A percentile compares a stretch with the other conserved stretches of the same genome.
These are phyloP conservation scores for Starmerella vaccinii DNA, from an alignment of 805 yeast species.

Conservation along the genomic window DNA sequence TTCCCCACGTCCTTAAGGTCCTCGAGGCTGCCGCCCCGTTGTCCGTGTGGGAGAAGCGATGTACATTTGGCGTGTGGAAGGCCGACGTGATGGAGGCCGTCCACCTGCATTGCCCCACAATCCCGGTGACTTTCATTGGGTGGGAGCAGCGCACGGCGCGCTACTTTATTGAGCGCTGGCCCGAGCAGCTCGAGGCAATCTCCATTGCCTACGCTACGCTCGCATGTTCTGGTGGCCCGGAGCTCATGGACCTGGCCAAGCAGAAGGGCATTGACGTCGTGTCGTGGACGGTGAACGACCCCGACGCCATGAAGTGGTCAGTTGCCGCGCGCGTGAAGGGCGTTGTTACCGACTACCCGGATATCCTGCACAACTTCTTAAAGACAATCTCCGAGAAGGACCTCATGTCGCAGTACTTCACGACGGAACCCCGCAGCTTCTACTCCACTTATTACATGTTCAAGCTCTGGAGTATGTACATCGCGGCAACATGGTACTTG, in stretches of 20 bases:
- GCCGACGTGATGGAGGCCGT: slow-evolving; percentile 39
- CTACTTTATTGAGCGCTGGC: slow-evolving; percentile 30
- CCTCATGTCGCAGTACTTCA: slow-evolving; percentile 24
- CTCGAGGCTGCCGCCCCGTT: slow-evolving; percentile 35
- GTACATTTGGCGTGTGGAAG: slow-evolving; percentile 47
- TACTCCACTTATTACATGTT: slow-evolving; percentile 19
- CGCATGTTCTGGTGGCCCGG: slow-evolving; percentile 37
- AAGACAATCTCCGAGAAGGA: slow-evolving; percentile 23
- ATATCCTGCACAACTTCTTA: slow-evolving; percentile 21
- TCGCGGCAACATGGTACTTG: slow-evolving; percentile 21
- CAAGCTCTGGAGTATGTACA: slow-evolving; percentile 22
- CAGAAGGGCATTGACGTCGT: slow-evolving; percentile 34
- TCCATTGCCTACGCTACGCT: slow-evolving; percentile 38
- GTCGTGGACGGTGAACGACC: slow-evolving; percentile 45
- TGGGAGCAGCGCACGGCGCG: slow-evolving; percentile 32
- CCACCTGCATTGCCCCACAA: slow-evolving; percentile 31
- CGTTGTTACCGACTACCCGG: slow-evolving; percentile 37
- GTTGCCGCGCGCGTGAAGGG: slow-evolving; percentile 33
- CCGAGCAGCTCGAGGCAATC: slow-evolving; percentile 47
- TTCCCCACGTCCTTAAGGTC: slow-evolving; percentile 34
- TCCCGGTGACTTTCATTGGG: slow-evolving; percentile 33
- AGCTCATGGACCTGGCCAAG: slow-evolving; percentile 30
- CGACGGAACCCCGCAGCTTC: slow-evolving; percentile 24
- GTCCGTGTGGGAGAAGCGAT: slow-evolving; percentile 37
- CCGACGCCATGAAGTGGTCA: slow-evolving; percentile 33